phyloP scores from a whole-genome alignment of 2,329 filamentous ascomycete genomes.

The Xylariaceae sp. region DNA sequence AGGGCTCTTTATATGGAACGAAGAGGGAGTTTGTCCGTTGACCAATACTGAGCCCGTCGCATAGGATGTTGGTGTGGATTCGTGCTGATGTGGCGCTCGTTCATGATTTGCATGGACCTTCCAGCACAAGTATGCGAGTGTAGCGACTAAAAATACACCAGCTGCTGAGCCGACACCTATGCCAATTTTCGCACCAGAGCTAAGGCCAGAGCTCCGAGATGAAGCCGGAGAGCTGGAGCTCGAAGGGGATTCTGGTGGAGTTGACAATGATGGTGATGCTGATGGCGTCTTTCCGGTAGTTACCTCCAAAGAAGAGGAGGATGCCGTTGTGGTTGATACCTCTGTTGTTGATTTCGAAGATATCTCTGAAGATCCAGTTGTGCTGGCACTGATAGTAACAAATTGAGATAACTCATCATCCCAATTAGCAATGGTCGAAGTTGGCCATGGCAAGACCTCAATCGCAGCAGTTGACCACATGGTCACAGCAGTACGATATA shows the following conservation, averaged over 20 bases:
- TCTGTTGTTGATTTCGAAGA: no score
- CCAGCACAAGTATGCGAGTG: neutral
- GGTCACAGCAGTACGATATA: slow-evolving; percentile 2
- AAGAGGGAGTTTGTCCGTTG: no score
- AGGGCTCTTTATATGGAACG: no score
- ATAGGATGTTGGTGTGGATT: no score
- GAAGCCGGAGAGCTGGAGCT: neutral
- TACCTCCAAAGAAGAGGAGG: neutral
- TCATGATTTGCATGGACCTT: no score
- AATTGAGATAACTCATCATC: neutral
- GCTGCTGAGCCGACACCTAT: neutral
- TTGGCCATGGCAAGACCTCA: slow-evolving; percentile 2
- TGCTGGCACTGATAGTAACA: neutral
- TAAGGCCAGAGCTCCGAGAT: neutral
- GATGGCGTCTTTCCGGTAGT: neutral
- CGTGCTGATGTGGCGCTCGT: no score
- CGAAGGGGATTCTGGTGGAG: neutral
- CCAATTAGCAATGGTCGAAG: neutral
- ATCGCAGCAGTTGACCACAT: neutral
- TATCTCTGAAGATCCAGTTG: no score
- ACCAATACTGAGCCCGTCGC: no score
- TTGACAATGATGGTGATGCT: neutral
- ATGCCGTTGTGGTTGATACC: neutral
- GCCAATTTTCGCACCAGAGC: neutral
- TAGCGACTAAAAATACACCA: neutral